A percentile compares a stretch with the other conserved stretches of the same genome.
Evolutionary conservation across 345 rosid genomes (phyloP).

Genomic region (Melaleuca alternifolia): DNA sequence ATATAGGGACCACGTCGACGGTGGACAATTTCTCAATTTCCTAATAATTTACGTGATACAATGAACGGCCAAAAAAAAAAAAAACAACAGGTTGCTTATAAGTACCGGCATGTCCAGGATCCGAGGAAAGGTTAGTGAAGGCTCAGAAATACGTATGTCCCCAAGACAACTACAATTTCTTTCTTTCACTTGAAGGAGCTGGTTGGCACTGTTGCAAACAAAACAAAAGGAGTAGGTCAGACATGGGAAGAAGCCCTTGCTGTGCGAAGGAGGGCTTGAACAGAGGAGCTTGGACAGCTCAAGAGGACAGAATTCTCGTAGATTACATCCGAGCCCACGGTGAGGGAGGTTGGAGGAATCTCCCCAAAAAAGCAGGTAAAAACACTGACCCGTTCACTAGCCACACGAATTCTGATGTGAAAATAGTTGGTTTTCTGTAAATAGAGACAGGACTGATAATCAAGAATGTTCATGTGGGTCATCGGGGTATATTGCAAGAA

Average conservation of each 20-base stretch:
- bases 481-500: neutral
- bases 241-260: conserved; percentile 18
- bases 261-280: conserved; percentile 11
- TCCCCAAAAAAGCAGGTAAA: conserved; percentile 12
- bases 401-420: too few species aligned
- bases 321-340: conserved; percentile 11
- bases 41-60: neutral
- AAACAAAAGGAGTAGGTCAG: neutral
- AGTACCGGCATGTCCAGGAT: neutral
- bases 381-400: neutral
- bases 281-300: conserved; percentile 20
- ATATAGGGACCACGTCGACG: neutral
- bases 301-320: conserved; percentile 10
- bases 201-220: neutral
- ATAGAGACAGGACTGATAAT: neutral
- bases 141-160: neutral
- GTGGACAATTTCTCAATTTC: neutral
- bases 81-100: neutral
- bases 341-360: conserved; percentile 9
- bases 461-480: neutral
- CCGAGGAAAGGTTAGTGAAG: neutral
- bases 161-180: neutral
- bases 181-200: neutral
- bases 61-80: neutral
- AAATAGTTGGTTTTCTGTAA: neutral